phyloP scores from a whole-genome alignment of 257 asterid genomes.

The Cynanchum wilfordii region DNA sequence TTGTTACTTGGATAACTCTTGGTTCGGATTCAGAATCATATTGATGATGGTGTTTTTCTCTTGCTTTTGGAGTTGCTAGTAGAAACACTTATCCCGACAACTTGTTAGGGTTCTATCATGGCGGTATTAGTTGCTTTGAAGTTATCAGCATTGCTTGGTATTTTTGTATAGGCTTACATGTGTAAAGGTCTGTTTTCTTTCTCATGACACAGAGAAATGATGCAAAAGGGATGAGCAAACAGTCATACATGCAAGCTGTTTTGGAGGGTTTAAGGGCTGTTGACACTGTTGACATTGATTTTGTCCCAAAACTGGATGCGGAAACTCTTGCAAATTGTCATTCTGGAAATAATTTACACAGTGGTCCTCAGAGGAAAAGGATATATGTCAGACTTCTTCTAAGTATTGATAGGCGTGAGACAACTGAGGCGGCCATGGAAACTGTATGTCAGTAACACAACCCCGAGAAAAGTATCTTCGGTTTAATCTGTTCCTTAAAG shows the following conservation, averaged over 20 bases:
- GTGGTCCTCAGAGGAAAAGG: constrained; percentile 43
- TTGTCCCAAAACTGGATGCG: constrained; percentile 27
- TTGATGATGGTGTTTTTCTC: not conserved
- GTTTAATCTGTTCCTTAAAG: constrained; percentile 4
- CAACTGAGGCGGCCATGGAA: constrained; percentile 88
- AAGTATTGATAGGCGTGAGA: constrained; percentile 89
- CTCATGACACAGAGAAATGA: constrained; percentile 54
- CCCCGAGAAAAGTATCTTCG: not conserved
- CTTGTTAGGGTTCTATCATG: not conserved
- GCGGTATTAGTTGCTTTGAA: not conserved
- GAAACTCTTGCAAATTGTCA: constrained; percentile 27
- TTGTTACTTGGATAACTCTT: not conserved
- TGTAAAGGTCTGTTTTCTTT: not conserved
- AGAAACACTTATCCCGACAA: not conserved
- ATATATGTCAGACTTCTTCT: constrained; percentile 80
- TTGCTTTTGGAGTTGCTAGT: not conserved
- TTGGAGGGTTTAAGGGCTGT: constrained; percentile 71
- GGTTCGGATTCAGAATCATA: not conserved
- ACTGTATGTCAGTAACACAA: constrained; percentile 49
- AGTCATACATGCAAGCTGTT: constrained; percentile 81
- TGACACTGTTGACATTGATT: constrained; percentile 45
- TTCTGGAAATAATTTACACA: constrained; percentile 17
- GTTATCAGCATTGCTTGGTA: not conserved
- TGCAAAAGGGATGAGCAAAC: constrained; percentile 84
- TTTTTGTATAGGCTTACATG: not conserved